Evolutionary conservation across 108 stramenopile species (phyloP).

Genomic region (Skeletonema marinoi): DNA sequence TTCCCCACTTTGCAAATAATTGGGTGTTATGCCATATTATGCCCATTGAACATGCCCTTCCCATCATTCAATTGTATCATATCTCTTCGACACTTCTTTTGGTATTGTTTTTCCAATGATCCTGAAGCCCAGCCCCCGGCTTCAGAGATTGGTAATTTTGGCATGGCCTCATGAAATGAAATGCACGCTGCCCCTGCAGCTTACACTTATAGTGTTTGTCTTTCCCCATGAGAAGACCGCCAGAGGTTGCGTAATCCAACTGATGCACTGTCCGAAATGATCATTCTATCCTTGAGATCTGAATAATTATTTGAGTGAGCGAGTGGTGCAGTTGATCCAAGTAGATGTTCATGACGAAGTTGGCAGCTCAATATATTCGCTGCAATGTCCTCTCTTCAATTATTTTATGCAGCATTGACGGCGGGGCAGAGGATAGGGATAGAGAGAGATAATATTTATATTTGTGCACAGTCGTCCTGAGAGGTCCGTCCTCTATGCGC

Average conservation of each 20-base stretch:
- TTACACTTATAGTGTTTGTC: conserved; percentile 9
- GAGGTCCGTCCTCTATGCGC: conserved; percentile 79
- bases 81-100: conserved; percentile 49
- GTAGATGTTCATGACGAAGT: conserved; percentile 16
- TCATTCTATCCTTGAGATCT: conserved; percentile 55
- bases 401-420: conserved; percentile 26
- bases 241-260: conserved; percentile 87
- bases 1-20: conserved; percentile 76
- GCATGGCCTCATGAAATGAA: conserved; percentile 53
- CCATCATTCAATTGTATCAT: conserved; percentile 5
- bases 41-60: conserved; percentile 65
- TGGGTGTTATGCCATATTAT: conserved; percentile 62
- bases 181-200: conserved; percentile 61
- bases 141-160: conserved; percentile 22
- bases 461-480: conserved; percentile 76
- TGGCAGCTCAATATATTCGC: neutral
- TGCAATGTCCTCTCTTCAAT: neutral
- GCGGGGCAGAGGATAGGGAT: conserved; percentile 67
- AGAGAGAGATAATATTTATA: conserved; percentile 64
- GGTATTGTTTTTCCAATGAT: conserved; percentile 43
- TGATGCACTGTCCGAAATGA: conserved; percentile 83
- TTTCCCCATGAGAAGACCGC: conserved; percentile 68
- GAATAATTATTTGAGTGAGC: conserved; percentile 28
- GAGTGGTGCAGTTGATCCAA: conserved; percentile 37
- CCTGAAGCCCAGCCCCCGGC: conserved; percentile 19